Conservation (phyloP, 495 filamentous ascomycete genomes). For the Annulohypoxylon maeteangense region DNA sequence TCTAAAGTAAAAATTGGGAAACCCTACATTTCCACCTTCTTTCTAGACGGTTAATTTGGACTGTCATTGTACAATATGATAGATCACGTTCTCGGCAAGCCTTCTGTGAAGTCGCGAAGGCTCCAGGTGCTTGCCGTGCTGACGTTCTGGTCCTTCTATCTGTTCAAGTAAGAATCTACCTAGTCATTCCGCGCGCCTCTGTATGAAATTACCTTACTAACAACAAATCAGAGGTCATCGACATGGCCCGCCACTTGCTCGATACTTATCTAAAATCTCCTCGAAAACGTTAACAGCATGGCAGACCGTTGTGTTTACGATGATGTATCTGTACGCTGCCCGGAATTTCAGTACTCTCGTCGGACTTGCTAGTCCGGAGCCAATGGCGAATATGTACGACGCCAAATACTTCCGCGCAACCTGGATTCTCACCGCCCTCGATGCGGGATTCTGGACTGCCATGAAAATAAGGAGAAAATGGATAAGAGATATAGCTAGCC, state of each 20-base stretch:
- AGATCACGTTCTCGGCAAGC: slow-evolving; percentile 92
- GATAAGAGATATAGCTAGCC: slow-evolving; percentile 81
- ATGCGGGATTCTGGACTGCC: slow-evolving; percentile 98
- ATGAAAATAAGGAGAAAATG: slow-evolving; percentile 89
- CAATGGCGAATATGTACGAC: slow-evolving; percentile 92
- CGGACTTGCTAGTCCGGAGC: slow-evolving; percentile 91
- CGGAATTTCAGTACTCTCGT: slow-evolving; percentile 94
- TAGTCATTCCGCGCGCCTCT: neutral
- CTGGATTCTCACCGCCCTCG: slow-evolving; percentile 93
- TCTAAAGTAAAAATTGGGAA: neutral
- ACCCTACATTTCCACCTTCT: neutral
- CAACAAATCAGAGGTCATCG: slow-evolving; percentile 72
- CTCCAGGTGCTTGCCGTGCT: slow-evolving; percentile 92
- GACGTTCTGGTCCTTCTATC: slow-evolving; percentile 88
- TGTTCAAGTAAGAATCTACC: slow-evolving; percentile 67
- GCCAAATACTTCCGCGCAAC: slow-evolving; percentile 96
- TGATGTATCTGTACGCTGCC: slow-evolving; percentile 89
- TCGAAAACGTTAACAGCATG: slow-evolving; percentile 76
- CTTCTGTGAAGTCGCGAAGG: slow-evolving; percentile 89
- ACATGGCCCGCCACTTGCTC: slow-evolving; percentile 84
- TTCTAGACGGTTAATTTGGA: slow-evolving; percentile 35
- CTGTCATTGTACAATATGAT: slow-evolving; percentile 52
- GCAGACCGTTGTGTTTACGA: slow-evolving; percentile 87
- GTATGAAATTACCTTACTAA: slow-evolving; percentile 20
- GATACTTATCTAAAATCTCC: slow-evolving; percentile 75